Base-by-base conservation (phyloP, 140 eudicot species). In the Oenanthe javanica region DNA sequence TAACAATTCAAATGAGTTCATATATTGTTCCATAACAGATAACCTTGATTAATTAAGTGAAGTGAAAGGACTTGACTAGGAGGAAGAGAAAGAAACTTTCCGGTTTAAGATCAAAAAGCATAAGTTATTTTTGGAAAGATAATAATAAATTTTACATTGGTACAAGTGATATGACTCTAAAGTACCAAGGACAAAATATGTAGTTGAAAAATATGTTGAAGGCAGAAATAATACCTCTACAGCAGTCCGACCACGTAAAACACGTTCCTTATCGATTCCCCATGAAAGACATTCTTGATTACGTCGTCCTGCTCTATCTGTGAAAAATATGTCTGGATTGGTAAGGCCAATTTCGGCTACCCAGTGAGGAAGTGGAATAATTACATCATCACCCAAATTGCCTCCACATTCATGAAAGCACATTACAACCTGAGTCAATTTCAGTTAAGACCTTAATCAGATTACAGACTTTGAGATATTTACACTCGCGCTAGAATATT, bases 401-500 rank as follows among this genome's bases (percentile, higher is more conserved):
- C 98, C 96, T 83, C 99, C 99, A 87, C 98, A 93, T 86, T 89
- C 99, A 89, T 96, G 99, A 64, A 96, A 96, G 42, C 97, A 96
- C 97, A 96, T 86, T 6, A 87, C 91, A 75, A 91, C 97, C 99
- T 96, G 92, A 67, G 40, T 13, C 81, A 67, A 51, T 72, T 72
- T 46, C 72, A 81, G 67, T 38, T 19, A 80, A 80, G 73, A 63
- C 75, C 49, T 74, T 10, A 13, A 79, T 77, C 77, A 76, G 47
- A 10, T 48, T 25, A 52, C 43, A 52, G 31, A 52, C 21, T 77
- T 38, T 77, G 25, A 31, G 47, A 36, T 16, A 45, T 5, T 12
- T 47, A 31, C 46, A 43, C 46, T 3, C 46, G 46, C 46, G 46
- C 6, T 43, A 69, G 38, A 69, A 69, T 38, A 36, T 0, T 69